These are phyloP conservation scores for Pleurotus cornucopiae DNA, from an alignment of 768 basidiomycete species.

Conservation along the genomic window DNA sequence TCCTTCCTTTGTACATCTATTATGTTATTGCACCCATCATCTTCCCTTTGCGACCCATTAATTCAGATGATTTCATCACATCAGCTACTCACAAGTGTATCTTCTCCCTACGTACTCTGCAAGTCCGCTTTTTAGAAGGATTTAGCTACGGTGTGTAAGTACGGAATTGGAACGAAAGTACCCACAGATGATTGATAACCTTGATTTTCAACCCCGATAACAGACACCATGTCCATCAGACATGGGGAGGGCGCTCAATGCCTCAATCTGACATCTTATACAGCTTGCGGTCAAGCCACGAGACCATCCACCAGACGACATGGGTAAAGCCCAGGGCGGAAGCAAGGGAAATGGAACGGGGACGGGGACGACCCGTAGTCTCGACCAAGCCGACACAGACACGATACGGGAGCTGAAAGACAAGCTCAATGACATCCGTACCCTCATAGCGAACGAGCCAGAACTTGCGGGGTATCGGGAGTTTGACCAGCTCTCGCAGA, in stretches of 20 bases:
- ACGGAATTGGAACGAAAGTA: background rate
- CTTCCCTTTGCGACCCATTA: background rate
- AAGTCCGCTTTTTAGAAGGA: too few species aligned
- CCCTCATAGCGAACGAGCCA: background rate
- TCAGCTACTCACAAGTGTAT: background rate
- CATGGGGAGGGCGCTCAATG: too few species aligned
- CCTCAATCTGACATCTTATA: too few species aligned
- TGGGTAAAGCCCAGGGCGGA: background rate
- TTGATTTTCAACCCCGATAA: background rate
- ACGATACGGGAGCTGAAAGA: constrained; percentile 6
- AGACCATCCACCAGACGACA: background rate
- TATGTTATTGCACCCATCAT: constrained; percentile 6
- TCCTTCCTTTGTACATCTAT: constrained; percentile 1
- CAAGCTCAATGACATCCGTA: constrained; percentile 7
- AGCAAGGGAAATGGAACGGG: background rate
- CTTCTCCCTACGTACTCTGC: too few species aligned
- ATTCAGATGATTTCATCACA: background rate
- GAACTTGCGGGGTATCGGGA: constrained; percentile 1
- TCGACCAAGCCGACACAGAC: constrained; percentile 4
- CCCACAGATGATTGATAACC: background rate
- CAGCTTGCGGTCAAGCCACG: background rate
- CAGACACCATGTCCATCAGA: background rate
- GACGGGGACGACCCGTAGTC: background rate
- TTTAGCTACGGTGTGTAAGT: too few species aligned
- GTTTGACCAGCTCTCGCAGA: constrained; percentile 4